phyloP scores from a whole-genome alignment of 108 stramenopile species.

The Conticribra guillardii region DNA sequence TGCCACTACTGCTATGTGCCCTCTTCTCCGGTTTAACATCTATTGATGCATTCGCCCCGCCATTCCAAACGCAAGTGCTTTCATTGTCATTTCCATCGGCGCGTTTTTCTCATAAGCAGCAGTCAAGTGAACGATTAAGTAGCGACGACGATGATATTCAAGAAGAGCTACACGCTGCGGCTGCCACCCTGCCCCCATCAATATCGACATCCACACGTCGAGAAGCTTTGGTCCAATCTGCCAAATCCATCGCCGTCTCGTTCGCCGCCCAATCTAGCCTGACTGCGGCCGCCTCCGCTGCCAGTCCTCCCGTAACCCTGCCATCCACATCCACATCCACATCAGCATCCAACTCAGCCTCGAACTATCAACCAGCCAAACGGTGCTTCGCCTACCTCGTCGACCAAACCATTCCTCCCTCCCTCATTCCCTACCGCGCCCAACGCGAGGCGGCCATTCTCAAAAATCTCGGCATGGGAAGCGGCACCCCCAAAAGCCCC shows the following conservation, averaged over 20 bases:
- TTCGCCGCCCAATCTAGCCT: too few relatives aligned
- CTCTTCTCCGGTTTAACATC: not conserved
- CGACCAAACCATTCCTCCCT: conserved; percentile 83
- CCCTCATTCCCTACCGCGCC: conserved; percentile 63
- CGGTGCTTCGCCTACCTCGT: conserved; percentile 80
- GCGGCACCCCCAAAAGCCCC: conserved; percentile 68
- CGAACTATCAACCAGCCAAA: not conserved
- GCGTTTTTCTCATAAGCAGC: too few relatives aligned
- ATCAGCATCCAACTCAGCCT: not conserved
- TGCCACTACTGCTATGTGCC: not conserved
- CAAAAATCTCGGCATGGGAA: conserved; percentile 65
- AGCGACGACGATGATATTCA: too few relatives aligned
- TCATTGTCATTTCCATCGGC: not conserved
- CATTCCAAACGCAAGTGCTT: not conserved
- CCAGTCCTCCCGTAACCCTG: not conserved
- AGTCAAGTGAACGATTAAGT: too few relatives aligned
- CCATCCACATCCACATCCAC: not conserved
- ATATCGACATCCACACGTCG: too few relatives aligned
- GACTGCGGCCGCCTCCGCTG: too few relatives aligned
- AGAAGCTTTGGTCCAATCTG: too few relatives aligned
- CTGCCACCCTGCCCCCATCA: too few relatives aligned
- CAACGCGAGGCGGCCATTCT: conserved; percentile 61
- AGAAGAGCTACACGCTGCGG: too few relatives aligned
- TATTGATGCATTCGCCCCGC: not conserved
- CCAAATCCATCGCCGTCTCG: too few relatives aligned